Evolutionary conservation across 352 stramenopile species (phyloP).

Genomic region (Phytophthora pistaciae): DNA sequence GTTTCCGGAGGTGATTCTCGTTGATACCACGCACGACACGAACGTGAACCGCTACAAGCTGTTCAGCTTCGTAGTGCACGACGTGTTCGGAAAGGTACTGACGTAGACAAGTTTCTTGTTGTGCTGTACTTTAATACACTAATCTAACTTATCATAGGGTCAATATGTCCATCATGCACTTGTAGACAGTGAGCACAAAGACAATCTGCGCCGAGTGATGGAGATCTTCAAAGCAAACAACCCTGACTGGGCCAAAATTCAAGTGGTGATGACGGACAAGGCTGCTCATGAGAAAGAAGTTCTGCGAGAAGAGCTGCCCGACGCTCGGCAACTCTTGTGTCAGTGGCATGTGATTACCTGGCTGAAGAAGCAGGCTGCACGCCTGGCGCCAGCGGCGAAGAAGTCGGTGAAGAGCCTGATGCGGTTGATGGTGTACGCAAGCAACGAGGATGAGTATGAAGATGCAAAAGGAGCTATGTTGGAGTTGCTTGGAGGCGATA

Average conservation of each 20-base stretch:
- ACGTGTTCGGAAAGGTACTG: too few species aligned
- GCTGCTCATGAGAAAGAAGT: constrained; percentile 16
- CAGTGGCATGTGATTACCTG: constrained; percentile 19
- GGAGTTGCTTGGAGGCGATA: neutral
- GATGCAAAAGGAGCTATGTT: neutral
- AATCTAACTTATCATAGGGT: too few species aligned
- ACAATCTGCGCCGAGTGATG: constrained; percentile 1
- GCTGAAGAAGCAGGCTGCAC: constrained; percentile 7
- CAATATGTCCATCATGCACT: constrained; percentile 23
- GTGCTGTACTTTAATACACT: too few species aligned
- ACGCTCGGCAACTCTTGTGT: constrained; percentile 15
- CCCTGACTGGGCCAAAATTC: neutral
- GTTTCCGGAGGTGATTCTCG: constrained; percentile 5
- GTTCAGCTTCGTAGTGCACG: too few species aligned
- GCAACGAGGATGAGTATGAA: neutral
- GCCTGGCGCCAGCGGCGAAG: neutral
- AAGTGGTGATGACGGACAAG: constrained; percentile 19
- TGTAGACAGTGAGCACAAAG: constrained; percentile 22
- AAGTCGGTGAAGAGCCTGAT: constrained; percentile 3
- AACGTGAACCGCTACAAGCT: constrained; percentile 22
- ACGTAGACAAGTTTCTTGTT: too few species aligned
- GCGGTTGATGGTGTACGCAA: constrained; percentile 4
- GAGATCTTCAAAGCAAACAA: constrained; percentile 27
- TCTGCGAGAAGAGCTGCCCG: constrained; percentile 2
- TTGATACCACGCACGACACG: constrained; percentile 2